phyloP scores from a whole-genome alignment of 352 stramenopile species.

The Pelagophyceae sp. region DNA sequence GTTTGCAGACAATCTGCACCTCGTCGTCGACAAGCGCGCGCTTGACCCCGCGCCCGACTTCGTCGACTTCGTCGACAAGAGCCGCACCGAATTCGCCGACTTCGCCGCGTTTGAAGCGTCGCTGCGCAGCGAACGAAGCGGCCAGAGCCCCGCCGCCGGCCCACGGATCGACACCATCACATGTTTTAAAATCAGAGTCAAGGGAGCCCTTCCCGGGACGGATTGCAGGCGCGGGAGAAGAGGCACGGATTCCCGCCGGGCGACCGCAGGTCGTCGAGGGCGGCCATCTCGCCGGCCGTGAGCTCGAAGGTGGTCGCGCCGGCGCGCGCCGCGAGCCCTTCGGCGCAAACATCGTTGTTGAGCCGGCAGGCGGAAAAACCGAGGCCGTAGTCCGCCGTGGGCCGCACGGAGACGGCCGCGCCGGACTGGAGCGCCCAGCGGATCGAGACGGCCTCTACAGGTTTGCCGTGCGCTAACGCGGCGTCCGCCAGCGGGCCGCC shows the following conservation, averaged over 20 bases:
- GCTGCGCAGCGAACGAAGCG: no score
- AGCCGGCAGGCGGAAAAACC: slow-evolving; percentile 20
- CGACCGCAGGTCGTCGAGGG: slow-evolving; percentile 29
- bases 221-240: slow-evolving; percentile 29
- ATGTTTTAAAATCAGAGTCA: no score
- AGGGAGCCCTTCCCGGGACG: no score
- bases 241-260: slow-evolving; percentile 36
- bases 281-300: slow-evolving; percentile 31
- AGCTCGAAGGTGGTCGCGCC: slow-evolving; percentile 31
- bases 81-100: no score
- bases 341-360: no score
- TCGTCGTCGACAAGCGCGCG: slow-evolving; percentile 5
- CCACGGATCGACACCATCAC: no score
- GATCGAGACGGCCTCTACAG: slow-evolving; percentile 35
- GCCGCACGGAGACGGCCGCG: slow-evolving; percentile 28
- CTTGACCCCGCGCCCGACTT: no score
- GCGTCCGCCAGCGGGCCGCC: not conserved
- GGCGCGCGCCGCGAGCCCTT: slow-evolving; percentile 23
- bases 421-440: slow-evolving; percentile 38
- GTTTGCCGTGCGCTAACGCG: slow-evolving; percentile 26
- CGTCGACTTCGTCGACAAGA: no score
- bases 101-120: no score
- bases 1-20: not conserved
- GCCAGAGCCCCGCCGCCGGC: no score
- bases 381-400: slow-evolving; percentile 35